These are phyloP conservation scores for Cornus suecica DNA, from an alignment of 148 eudicot genomes.

Conservation along the genomic window DNA sequence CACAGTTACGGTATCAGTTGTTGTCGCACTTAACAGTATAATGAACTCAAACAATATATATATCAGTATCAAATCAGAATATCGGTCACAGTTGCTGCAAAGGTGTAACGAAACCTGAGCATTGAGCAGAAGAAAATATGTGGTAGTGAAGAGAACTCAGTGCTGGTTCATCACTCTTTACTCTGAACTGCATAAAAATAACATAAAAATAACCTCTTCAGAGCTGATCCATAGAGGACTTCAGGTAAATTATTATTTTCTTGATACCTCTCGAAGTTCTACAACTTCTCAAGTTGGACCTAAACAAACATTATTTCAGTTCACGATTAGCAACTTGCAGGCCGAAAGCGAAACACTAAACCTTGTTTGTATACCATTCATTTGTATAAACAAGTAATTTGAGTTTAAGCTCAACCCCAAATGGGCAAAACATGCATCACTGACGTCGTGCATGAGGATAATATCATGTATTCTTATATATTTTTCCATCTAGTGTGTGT, in stretches of 20 bases:
- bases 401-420: background rate
- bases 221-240: background rate
- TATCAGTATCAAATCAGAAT: too few relatives aligned
- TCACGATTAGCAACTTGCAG: constrained; percentile 1
- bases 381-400: background rate
- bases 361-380: background rate
- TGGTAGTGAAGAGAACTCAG: background rate
- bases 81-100: too few relatives aligned
- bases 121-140: background rate
- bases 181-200: too few relatives aligned
- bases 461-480: background rate
- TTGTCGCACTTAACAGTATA: too few relatives aligned
- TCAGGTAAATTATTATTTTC: background rate
- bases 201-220: background rate
- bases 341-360: background rate
- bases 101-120: too few relatives aligned
- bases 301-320: background rate
- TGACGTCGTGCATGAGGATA: background rate
- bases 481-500: background rate
- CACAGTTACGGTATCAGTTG: too few relatives aligned
- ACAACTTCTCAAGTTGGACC: background rate
- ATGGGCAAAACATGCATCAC: background rate
- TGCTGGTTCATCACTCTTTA: too few relatives aligned
- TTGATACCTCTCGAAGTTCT: background rate
- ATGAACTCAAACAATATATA: too few relatives aligned